phyloP scores from a whole-genome alignment of 306 rosid species.

The Inga oerstediana region DNA sequence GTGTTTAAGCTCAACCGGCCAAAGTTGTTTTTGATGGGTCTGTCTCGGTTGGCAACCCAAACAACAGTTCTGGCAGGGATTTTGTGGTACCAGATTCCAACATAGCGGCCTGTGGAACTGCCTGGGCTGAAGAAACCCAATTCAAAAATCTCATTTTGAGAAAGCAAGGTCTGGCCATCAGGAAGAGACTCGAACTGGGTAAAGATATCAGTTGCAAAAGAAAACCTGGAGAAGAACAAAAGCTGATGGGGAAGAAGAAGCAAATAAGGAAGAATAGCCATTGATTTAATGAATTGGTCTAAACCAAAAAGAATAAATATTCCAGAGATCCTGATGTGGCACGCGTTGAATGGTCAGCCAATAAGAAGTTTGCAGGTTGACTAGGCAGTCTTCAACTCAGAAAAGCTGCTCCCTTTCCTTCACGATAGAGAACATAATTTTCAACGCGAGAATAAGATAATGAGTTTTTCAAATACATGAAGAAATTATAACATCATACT shows the following conservation, averaged over 20 bases:
- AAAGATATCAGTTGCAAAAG: neutral
- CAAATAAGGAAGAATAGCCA: neutral
- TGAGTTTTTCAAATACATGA: neutral
- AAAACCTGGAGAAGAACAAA: neutral
- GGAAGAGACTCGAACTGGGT: neutral
- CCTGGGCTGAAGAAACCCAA: conserved; percentile 18
- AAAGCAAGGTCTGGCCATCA: neutral
- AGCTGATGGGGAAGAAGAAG: neutral
- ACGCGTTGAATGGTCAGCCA: neutral
- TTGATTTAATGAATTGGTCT: neutral
- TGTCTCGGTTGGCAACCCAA: conserved; percentile 60
- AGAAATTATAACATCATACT: neutral
- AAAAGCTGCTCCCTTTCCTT: too few relatives aligned
- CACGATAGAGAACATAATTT: too few relatives aligned
- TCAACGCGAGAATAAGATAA: neutral
- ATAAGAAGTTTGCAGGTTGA: neutral
- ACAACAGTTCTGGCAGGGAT: conserved; percentile 36
- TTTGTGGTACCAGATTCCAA: conserved; percentile 60
- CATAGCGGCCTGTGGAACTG: conserved; percentile 27
- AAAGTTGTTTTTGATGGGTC: conserved; percentile 39
- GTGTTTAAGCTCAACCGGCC: conserved; percentile 36
- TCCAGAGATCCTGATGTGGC: neutral
- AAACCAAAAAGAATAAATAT: neutral
- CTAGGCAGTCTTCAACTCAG: neutral
- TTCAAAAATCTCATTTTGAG: conserved; percentile 1